Conservation (phyloP, 2,329 filamentous ascomycete genomes). For the Sporothrix mexicana region DNA sequence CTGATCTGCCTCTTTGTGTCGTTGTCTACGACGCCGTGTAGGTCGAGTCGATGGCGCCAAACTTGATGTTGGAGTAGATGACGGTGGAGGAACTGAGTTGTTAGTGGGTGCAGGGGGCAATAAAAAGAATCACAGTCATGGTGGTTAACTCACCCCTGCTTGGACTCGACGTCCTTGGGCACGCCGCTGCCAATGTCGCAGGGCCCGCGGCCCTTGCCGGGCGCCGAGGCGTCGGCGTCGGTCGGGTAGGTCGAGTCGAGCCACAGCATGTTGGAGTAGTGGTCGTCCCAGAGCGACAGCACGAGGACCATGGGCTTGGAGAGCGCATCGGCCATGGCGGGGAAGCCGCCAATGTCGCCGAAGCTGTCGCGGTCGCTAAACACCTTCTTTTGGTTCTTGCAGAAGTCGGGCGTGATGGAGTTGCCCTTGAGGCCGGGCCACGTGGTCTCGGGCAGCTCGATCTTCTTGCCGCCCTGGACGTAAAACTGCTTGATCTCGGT, state of each 20-base stretch:
- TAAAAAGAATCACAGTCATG: too few relatives aligned
- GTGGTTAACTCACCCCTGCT: conserved; percentile 38
- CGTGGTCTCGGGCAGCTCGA: conserved; percentile 52
- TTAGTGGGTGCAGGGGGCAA: too few relatives aligned
- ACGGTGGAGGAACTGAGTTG: conserved; percentile 28
- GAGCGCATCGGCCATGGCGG: conserved; percentile 54
- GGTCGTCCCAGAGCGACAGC: conserved; percentile 67
- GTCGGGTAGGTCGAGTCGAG: conserved; percentile 62
- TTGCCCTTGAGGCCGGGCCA: conserved; percentile 42
- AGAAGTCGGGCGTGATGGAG: conserved; percentile 59
- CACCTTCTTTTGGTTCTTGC: conserved; percentile 58
- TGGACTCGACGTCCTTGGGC: conserved; percentile 51
- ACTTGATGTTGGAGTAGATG: conserved; percentile 43
- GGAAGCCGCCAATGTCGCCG: conserved; percentile 57
- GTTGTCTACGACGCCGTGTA: conserved; percentile 36
- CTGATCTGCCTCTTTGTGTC: background rate
- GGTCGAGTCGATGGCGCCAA: conserved; percentile 43
- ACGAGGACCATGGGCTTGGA: conserved; percentile 64
- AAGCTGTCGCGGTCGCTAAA: conserved; percentile 61
- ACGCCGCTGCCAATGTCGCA: conserved; percentile 54
- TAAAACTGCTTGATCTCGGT: conserved; percentile 65
- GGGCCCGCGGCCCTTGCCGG: conserved; percentile 53
- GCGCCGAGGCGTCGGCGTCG: conserved; percentile 44
- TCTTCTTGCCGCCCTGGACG: conserved; percentile 62
- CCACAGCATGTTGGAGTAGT: conserved; percentile 67